phyloP scores from a whole-genome alignment of 163 green algal species.

The Coccomyxa subellipsoidea region DNA sequence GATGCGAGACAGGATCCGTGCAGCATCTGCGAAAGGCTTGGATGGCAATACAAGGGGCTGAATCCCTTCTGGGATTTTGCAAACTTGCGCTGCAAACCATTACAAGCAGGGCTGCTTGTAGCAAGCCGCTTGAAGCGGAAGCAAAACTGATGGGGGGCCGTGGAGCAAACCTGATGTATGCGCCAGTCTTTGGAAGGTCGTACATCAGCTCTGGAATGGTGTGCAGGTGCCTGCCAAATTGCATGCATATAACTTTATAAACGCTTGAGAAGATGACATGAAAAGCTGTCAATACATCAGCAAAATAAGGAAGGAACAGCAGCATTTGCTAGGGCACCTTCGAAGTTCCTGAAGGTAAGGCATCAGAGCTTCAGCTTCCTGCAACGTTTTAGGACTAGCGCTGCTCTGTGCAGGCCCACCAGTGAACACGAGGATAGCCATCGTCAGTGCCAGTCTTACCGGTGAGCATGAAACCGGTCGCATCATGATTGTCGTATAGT shows the following conservation, averaged over 20 bases:
- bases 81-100: no score
- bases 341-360: slow-evolving; percentile 1
- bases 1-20: neutral
- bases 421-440: neutral
- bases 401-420: neutral
- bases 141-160: neutral
- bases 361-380: slow-evolving; percentile 7
- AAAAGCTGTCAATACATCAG: neutral
- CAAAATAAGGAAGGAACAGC: neutral
- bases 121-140: neutral
- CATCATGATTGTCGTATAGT: no score
- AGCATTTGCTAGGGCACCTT: neutral
- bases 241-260: no score
- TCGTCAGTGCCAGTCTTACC: no score
- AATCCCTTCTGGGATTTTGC: no score
- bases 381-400: neutral
- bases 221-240: slow-evolving; percentile 13
- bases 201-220: slow-evolving; percentile 12
- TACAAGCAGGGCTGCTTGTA: no score
- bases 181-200: slow-evolving; percentile 1
- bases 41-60: no score
- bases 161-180: slow-evolving; percentile 3
- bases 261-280: no score
- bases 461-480: no score
- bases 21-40: neutral